Evolutionary conservation across 371 early-diverging fungal species (phyloP), one percentile per base, ranked within the genome.

Genomic region (Lichtheimia corymbifera): DNA sequence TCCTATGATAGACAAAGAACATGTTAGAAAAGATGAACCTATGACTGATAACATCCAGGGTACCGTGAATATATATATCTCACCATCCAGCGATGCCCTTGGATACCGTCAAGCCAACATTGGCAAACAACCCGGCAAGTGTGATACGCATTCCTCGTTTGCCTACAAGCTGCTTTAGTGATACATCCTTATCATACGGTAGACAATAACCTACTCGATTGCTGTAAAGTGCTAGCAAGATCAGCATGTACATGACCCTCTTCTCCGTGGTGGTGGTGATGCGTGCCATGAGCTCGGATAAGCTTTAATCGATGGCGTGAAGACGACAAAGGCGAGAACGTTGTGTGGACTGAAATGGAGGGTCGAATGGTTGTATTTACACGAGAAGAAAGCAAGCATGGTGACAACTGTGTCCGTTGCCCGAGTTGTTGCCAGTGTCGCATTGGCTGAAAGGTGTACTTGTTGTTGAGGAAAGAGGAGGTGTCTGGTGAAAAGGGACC

Each of bases 1-100:
- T 42, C 80, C 85, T 84, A 65, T n/a, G n/a, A n/a, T 24, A 5
- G 17, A 50, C 5, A 35, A 51, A 51, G n/a, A 44, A 12, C 44
- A 55, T 53, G 7, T 55, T 22, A 25, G 40, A 20, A 35, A 35
- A 35, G 35, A 9, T 4, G 35, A 35, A 35, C 11, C 11, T 11
- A 35, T 4, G 7, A 4, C 7, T 28, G 28, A 28, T 28, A 28
- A 28, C 28, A 28, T 28, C 28, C 28, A 7, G 28, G 28, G 28
- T 28, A 28, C 28, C 28, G 22, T 22, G 22, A 22, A 22, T 22
- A 22, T 22, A 35, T 35, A 7, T 35, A 35, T 4, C 35, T 50
- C 53, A 61, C 83, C 84, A 79, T 42, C 90, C 90, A 18, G 87
- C 89, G 27, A 75, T 64, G 15, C 89, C 89, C 66, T 90, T 90